Evolutionary conservation across 257 asterid species (phyloP).

Genomic region (Fraxinus cuspidata): DNA sequence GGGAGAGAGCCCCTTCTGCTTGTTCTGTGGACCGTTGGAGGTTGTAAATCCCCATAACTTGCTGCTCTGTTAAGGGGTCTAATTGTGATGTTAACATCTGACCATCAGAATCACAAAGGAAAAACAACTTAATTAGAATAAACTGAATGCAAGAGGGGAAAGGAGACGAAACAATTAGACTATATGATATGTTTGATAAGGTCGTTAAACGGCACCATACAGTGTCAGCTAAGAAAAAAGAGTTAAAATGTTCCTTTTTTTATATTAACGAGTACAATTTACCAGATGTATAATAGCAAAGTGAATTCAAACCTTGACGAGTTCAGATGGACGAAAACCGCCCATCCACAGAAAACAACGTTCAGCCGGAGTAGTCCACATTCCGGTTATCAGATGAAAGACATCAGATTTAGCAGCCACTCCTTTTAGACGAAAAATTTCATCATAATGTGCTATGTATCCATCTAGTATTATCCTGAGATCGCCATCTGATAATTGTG

Average conservation of each 20-base stretch:
- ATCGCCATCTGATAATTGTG: conserved; percentile 71
- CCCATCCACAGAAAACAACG: conserved; percentile 98
- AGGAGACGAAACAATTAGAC: neutral
- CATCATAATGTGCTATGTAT: conserved; percentile 77
- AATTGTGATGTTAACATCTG: conserved; percentile 81
- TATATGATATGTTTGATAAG: neutral
- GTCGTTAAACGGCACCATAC: no score
- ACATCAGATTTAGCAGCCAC: conserved; percentile 82
- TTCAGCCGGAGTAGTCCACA: conserved; percentile 87
- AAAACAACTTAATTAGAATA: neutral
- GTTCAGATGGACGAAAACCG: conserved; percentile 87
- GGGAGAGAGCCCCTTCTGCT: conserved; percentile 91
- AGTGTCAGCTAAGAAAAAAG: no score
- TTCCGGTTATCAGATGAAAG: conserved; percentile 82
- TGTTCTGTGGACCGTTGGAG: conserved; percentile 91
- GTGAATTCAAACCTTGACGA: conserved; percentile 60
- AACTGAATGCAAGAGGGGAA: neutral
- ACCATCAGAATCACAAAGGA: neutral
- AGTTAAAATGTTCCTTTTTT: neutral
- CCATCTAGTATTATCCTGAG: conserved; percentile 72
- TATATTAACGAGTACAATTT: no score
- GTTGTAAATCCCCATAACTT: conserved; percentile 76
- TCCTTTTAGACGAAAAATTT: conserved; percentile 71
- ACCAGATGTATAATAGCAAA: neutral
- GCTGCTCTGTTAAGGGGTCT: conserved; percentile 93